These are phyloP conservation scores for Tricharina praecox DNA, from an alignment of 495 filamentous ascomycete genomes.

Conservation along the genomic window DNA sequence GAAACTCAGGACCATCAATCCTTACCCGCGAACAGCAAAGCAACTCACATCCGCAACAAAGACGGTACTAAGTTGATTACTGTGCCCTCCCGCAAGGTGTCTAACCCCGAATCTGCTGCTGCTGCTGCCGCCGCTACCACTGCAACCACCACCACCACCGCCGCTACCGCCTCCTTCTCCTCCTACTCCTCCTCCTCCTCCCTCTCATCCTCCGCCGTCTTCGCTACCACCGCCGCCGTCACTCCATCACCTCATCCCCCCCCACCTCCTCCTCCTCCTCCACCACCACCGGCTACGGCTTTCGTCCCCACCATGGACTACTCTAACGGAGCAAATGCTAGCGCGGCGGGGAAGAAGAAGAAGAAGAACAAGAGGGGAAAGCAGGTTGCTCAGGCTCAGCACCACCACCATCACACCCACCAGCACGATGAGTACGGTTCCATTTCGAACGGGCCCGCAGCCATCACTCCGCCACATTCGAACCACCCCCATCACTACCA, in stretches of 20 bases:
- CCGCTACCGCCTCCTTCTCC: no score
- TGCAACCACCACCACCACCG: no score
- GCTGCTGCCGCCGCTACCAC: slow-evolving; percentile 11
- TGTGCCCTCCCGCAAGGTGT: slow-evolving; percentile 39
- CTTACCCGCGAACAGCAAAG: slow-evolving; percentile 27
- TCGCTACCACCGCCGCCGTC: no score
- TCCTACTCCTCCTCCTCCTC: no score
- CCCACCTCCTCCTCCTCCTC: no score
- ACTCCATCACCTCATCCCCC: no score
- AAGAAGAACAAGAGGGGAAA: slow-evolving; percentile 27
- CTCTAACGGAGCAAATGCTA: slow-evolving; percentile 23
- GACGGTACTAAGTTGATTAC: slow-evolving; percentile 53
- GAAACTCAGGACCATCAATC: slow-evolving; percentile 8
- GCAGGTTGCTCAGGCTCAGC: slow-evolving; percentile 4
- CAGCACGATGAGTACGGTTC: not conserved
- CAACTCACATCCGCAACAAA: slow-evolving; percentile 35
- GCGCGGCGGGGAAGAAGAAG: slow-evolving; percentile 25
- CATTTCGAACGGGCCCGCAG: slow-evolving; percentile 9
- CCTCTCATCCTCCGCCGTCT: no score
- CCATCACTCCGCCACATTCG: slow-evolving; percentile 19
- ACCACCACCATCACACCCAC: slow-evolving; percentile 7
- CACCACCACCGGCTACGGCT: slow-evolving; percentile 20
- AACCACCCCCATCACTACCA: slow-evolving; percentile 17
- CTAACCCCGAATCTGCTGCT: slow-evolving; percentile 33
- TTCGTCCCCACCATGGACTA: slow-evolving; percentile 23